These are phyloP conservation scores for Umbelopsis vinacea DNA, from an alignment of 192 early-diverging fungal genomes.

Conservation along the genomic window DNA sequence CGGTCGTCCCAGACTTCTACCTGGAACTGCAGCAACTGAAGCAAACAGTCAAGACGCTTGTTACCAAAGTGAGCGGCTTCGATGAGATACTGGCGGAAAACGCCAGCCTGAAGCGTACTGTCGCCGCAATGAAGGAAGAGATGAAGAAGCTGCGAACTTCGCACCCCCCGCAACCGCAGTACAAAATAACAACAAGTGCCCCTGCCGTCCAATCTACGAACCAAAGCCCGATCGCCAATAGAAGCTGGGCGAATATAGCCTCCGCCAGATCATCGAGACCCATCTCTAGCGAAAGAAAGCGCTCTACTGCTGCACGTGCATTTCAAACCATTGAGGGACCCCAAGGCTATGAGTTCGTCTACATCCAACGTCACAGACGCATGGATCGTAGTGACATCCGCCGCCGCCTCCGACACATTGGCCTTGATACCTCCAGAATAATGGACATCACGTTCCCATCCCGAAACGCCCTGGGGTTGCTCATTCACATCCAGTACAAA, in stretches of 20 bases:
- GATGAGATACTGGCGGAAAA: neutral
- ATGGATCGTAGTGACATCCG: neutral
- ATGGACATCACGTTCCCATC: slow-evolving; percentile 30
- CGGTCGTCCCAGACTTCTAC: too few species aligned
- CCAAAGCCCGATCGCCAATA: too few species aligned
- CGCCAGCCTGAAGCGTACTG: neutral
- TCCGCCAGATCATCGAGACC: too few species aligned
- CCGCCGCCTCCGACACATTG: neutral
- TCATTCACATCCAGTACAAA: slow-evolving; percentile 18
- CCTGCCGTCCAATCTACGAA: too few species aligned
- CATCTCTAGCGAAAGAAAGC: too few species aligned
- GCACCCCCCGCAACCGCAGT: too few species aligned
- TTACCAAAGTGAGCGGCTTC: neutral
- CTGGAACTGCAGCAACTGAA: neutral
- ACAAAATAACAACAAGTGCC: too few species aligned
- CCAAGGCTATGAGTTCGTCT: neutral
- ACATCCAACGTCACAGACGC: neutral
- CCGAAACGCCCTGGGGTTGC: neutral
- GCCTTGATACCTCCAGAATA: slow-evolving; percentile 3
- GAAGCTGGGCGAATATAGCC: too few species aligned
- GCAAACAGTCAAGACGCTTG: neutral
- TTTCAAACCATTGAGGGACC: too few species aligned
- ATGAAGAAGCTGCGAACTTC: too few species aligned
- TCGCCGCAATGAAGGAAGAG: too few species aligned
- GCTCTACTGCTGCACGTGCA: too few species aligned